Conservation (phyloP, 2,329 filamentous ascomycete genomes). For the Diaporthe citrichinensis region DNA sequence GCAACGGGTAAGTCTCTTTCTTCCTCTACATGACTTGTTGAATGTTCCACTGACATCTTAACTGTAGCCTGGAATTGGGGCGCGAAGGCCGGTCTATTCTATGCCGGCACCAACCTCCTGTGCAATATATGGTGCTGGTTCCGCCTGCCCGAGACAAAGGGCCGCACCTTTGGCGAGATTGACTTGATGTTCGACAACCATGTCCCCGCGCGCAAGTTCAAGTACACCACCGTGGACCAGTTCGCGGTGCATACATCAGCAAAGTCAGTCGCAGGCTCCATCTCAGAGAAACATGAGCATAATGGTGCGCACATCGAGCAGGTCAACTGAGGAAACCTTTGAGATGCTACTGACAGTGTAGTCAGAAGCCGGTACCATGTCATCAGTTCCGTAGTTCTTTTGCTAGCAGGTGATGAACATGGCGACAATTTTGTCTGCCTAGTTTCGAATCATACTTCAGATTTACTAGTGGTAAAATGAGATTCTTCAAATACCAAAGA, state of each 20-base stretch:
- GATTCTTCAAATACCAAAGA: background rate
- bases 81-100: conserved; percentile 49
- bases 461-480: too few relatives aligned
- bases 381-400: background rate
- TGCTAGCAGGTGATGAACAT: background rate
- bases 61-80: conserved; percentile 49
- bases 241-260: conserved; percentile 12
- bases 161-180: conserved; percentile 42
- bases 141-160: conserved; percentile 50
- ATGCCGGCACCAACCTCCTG: conserved; percentile 48
- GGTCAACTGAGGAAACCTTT: background rate
- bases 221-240: conserved; percentile 48
- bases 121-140: conserved; percentile 51
- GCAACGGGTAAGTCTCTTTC: conserved; percentile 43
- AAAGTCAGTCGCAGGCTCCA: conserved; percentile 24
- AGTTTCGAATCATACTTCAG: background rate
- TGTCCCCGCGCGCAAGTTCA: conserved; percentile 42
- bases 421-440: background rate
- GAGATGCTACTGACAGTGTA: background rate
- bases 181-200: conserved; percentile 48
- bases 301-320: background rate
- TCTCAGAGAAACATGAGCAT: conserved; percentile 33
- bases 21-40: too few relatives aligned
- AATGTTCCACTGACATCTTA: background rate
- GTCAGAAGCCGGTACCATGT: background rate